A percentile compares a stretch with the other conserved stretches of the same genome.
Conservation (phyloP, 352 stramenopile genomes). For the Pythium rhizo-oryzae region DNA sequence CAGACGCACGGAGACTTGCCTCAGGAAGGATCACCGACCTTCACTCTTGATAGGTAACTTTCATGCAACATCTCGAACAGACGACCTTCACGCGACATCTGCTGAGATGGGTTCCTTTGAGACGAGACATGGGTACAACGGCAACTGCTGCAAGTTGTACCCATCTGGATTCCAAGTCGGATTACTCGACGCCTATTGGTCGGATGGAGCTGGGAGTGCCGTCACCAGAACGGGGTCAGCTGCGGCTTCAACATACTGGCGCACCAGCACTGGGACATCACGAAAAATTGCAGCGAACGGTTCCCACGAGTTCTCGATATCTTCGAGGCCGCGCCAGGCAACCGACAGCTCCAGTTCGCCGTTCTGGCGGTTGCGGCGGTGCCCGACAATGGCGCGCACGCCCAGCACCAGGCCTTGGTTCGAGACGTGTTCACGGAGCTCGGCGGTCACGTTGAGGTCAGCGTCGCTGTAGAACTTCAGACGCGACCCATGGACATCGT, state of each 20-base stretch:
- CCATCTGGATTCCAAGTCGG: slow-evolving; percentile 2
- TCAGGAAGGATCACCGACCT: background rate
- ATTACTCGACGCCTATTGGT: background rate
- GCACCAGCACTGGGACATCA: slow-evolving; percentile 4
- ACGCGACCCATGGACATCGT: slow-evolving; percentile 30
- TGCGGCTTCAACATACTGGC: background rate
- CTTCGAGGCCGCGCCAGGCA: slow-evolving; percentile 18
- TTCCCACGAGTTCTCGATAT: slow-evolving; percentile 29
- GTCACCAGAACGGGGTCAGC: background rate
- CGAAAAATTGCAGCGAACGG: background rate
- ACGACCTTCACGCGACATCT: too few relatives aligned
- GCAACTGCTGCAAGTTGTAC: slow-evolving; percentile 9
- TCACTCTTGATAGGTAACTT: background rate
- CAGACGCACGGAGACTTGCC: background rate
- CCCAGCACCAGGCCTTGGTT: slow-evolving; percentile 20
- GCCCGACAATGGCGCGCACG: slow-evolving; percentile 15
- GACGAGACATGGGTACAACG: background rate
- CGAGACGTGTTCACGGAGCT: slow-evolving; percentile 21
- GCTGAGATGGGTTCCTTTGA: too few relatives aligned
- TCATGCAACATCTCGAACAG: background rate
- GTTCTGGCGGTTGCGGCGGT: slow-evolving; percentile 16
- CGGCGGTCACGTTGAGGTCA: slow-evolving; percentile 19
- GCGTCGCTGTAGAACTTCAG: slow-evolving; percentile 27
- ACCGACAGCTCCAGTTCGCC: slow-evolving; percentile 22
- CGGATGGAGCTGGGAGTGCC: background rate